A percentile compares a stretch with the other conserved stretches of the same genome.
phyloP scores from a whole-genome alignment of 2,329 filamentous ascomycete genomes.

The Didymella arachidicola region DNA sequence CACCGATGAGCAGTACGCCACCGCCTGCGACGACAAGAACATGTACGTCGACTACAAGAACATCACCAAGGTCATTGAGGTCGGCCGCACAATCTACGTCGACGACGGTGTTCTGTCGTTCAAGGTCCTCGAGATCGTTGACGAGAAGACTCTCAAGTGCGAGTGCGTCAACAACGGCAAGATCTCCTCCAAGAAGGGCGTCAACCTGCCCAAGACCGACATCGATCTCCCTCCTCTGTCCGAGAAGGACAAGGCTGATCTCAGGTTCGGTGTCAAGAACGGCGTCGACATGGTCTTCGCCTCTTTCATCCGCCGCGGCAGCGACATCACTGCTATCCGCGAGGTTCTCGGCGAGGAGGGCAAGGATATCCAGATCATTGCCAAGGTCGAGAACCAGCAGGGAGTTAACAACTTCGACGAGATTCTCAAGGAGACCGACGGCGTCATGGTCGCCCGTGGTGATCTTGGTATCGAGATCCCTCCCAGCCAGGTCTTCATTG shows the following conservation, averaged over 20 bases:
- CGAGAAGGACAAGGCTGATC: slow-evolving; percentile 96
- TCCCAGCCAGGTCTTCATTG: slow-evolving; percentile 96
- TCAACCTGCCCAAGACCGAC: slow-evolving; percentile 98
- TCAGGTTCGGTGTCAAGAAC: slow-evolving; percentile 97
- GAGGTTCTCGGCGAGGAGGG: slow-evolving; percentile 89
- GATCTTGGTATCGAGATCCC: slow-evolving; percentile 99
- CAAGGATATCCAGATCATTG: slow-evolving; percentile 98
- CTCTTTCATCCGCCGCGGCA: slow-evolving; percentile 93
- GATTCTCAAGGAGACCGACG: slow-evolving; percentile 94
- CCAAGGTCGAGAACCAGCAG: slow-evolving; percentile 99
- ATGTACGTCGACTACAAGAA: slow-evolving; percentile 99
- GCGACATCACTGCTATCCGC: slow-evolving; percentile 93
- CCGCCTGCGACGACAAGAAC: slow-evolving; percentile 84
- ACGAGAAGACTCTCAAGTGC: slow-evolving; percentile 88
- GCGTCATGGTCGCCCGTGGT: slow-evolving; percentile 99
- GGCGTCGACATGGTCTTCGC: slow-evolving; percentile 99
- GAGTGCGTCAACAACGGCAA: slow-evolving; percentile 95
- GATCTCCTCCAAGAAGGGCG: slow-evolving; percentile 98
- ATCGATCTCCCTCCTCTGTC: slow-evolving; percentile 97
- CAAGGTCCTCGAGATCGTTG: slow-evolving; percentile 84
- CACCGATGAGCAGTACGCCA: slow-evolving; percentile 91
- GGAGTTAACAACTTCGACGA: slow-evolving; percentile 99
- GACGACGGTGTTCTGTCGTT: slow-evolving; percentile 98
- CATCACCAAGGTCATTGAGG: slow-evolving; percentile 96
- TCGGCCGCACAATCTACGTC: slow-evolving; percentile 94